These are phyloP conservation scores for Multifurca ochricompacta DNA, from an alignment of 768 basidiomycete species.

Conservation along the genomic window DNA sequence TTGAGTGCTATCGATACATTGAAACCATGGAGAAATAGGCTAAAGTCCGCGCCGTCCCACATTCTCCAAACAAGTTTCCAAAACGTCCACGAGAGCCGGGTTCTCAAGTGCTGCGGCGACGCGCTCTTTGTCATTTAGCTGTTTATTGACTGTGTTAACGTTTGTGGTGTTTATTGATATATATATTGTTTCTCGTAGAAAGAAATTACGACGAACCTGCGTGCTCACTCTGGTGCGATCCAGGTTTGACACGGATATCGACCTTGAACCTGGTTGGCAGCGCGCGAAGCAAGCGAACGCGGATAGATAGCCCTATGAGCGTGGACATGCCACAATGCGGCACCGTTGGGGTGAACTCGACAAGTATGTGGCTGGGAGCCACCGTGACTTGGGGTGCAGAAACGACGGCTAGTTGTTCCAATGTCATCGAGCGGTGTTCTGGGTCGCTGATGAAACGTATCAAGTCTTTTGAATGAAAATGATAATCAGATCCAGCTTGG, in stretches of 20 bases:
- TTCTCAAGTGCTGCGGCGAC: conserved; percentile 97
- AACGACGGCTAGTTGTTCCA: conserved; percentile 94
- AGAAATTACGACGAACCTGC: conserved; percentile 48
- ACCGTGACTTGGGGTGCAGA: conserved; percentile 77
- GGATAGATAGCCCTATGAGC: conserved; percentile 92
- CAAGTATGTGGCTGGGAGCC: conserved; percentile 54
- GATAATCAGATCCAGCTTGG: not conserved
- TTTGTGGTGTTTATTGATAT: not conserved
- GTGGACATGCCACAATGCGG: conserved; percentile 98
- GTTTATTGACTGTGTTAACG: conserved; percentile 75
- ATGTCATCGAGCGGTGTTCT: conserved; percentile 82
- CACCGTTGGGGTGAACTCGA: conserved; percentile 96
- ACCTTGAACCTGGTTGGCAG: conserved; percentile 92
- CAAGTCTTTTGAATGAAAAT: conserved; percentile 47
- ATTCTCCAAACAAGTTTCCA: conserved; percentile 64
- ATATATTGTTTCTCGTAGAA: not conserved
- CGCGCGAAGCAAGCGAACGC: conserved; percentile 82
- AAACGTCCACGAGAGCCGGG: conserved; percentile 70
- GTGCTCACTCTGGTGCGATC: conserved; percentile 92
- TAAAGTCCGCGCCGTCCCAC: conserved; percentile 12
- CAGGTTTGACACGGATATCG: conserved; percentile 87
- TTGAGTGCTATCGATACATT: not conserved
- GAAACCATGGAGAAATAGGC: not conserved
- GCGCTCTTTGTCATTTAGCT: conserved; percentile 97
- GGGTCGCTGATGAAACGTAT: conserved; percentile 91